These are phyloP conservation scores for Pisolithus albus DNA, from an alignment of 768 basidiomycete species.

Conservation along the genomic window DNA sequence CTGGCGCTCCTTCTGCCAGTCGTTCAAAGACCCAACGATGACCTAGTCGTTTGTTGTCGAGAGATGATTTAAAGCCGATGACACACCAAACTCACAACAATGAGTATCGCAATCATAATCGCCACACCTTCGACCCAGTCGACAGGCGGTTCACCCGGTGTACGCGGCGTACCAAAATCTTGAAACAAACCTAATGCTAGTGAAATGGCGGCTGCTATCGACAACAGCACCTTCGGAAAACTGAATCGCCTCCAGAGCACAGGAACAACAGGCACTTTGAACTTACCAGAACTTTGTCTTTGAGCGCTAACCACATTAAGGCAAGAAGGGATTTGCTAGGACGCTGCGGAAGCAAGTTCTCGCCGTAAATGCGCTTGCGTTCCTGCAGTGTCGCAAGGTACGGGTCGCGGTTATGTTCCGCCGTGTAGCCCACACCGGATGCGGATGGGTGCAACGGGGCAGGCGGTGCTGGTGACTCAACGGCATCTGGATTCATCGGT, in stretches of 20 bases:
- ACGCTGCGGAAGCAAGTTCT: conserved; percentile 68
- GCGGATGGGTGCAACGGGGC: not conserved
- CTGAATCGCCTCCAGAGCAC: conserved; percentile 5
- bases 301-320: conserved; percentile 81
- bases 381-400: conserved; percentile 46
- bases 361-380: conserved; percentile 63
- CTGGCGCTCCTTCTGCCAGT: conserved; percentile 98
- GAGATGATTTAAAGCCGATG: not conserved
- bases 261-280: not conserved
- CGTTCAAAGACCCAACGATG: conserved; percentile 89
- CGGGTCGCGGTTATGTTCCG: conserved; percentile 5
- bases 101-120: conserved; percentile 67
- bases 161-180: conserved; percentile 71
- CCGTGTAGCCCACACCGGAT: not conserved
- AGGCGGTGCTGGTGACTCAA: conserved; percentile 12
- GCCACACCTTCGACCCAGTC: conserved; percentile 97
- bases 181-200: conserved; percentile 92
- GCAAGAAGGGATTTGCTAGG: conserved; percentile 60
- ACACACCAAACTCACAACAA: conserved; percentile 49
- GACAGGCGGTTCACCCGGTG: conserved; percentile 61
- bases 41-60: conserved; percentile 40
- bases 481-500: conserved; percentile 15
- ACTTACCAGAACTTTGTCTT: conserved; percentile 85
- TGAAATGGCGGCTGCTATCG: conserved; percentile 88
- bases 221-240: conserved; percentile 64